A percentile compares a stretch with the other conserved stretches of the same genome.
phyloP scores from a whole-genome alignment of 2,329 filamentous ascomycete species.

The Myriosclerotinia scirpicola region DNA sequence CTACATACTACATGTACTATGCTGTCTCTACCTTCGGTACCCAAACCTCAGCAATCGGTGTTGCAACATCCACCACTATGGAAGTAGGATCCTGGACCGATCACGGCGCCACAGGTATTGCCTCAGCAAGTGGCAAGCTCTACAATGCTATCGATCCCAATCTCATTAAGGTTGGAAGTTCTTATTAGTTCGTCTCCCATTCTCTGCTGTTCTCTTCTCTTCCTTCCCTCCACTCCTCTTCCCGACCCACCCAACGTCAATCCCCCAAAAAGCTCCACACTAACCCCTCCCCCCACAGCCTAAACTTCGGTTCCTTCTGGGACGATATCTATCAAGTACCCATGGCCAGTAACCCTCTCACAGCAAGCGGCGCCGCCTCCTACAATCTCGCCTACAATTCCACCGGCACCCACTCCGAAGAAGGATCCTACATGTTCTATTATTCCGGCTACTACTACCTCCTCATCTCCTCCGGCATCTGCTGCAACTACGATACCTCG shows the following conservation, averaged over 20 bases:
- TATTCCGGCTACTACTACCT: constrained; percentile 59
- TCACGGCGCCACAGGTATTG: constrained; percentile 54
- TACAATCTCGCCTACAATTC: constrained; percentile 56
- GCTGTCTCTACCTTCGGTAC: constrained; percentile 55
- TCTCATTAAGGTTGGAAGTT: constrained; percentile 47
- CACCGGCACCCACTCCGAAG: constrained; percentile 52
- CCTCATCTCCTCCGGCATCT: constrained; percentile 61
- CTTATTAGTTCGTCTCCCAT: constrained; percentile 42
- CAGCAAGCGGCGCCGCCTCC: constrained; percentile 37
- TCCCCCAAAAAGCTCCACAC: not conserved
- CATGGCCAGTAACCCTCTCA: constrained; percentile 45
- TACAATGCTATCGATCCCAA: constrained; percentile 64
- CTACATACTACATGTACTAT: constrained; percentile 63
- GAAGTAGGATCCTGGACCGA: constrained; percentile 61
- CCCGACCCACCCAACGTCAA: no score
- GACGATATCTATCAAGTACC: constrained; percentile 59
- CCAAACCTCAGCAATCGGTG: constrained; percentile 55
- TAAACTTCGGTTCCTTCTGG: constrained; percentile 72
- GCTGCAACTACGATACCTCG: constrained; percentile 60
- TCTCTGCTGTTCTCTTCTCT: no score
- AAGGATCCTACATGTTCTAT: constrained; percentile 58
- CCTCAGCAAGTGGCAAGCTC: constrained; percentile 43
- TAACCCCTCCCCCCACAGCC: constrained; percentile 23
- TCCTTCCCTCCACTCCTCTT: not conserved
- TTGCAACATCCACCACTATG: constrained; percentile 46